Base-by-base conservation (phyloP, 352 stramenopile species). In the Pythium chondricola region DNA sequence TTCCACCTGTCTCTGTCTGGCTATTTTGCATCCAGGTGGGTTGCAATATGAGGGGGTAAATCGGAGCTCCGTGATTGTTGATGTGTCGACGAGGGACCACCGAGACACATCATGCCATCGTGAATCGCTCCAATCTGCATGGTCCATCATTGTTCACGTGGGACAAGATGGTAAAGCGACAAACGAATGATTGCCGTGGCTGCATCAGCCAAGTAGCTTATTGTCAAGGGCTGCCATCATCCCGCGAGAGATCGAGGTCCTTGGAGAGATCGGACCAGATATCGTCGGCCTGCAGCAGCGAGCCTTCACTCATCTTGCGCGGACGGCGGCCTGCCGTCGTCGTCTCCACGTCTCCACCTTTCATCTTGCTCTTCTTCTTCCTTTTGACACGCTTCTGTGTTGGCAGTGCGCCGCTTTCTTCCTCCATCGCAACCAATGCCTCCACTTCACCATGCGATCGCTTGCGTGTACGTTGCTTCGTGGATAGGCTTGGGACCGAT, bases 231-330 rank as follows among this genome's bases (percentile, higher is more conserved):
- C n/a, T n/a, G n/a, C n/a, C n/a, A 29, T 63, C 35, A 18, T 40
- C 55, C 31, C 55, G 58, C 7, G 64, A 58, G 41, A 73, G 52
- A 38, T 87, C 74, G 41, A 73, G 52, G 39, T 87, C 74, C 4
- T 56, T 73, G 9, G 70, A 83, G 43, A 85, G 79, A 46, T 85
- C 56, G 20, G 61, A 82, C 75, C 75, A 88, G 48, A 88, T 81
- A 33, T 69, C 61, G 43, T 88, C 75, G 9, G 72, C 74, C 14
- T 63, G 63, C 26, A 88, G 52, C 21, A 88, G 51, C 48, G 75
- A 81, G 40, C 80, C 75, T 43, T 72, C 69, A 44, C 75, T 87
- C 70, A 85, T 78, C 58, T 80, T 85, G 43, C 75, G 70, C 35
- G 62, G 38, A 9, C 10, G 52, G 56, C 61, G 59, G 16, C 45